phyloP scores from a whole-genome alignment of 257 asterid genomes.

The Misopates orontium region DNA sequence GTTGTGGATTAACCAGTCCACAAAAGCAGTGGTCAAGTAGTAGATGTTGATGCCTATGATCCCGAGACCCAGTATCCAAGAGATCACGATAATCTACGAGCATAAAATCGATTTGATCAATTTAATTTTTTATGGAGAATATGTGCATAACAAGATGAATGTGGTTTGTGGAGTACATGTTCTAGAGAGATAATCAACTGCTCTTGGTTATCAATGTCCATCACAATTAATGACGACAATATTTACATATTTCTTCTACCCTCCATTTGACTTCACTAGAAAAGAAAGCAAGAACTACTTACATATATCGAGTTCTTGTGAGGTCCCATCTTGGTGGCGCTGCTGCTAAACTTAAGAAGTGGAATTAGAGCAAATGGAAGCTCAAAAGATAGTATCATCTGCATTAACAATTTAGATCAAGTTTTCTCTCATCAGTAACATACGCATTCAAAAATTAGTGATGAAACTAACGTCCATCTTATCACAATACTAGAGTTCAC shows the following conservation, averaged over 20 bases:
- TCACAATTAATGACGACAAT: no score
- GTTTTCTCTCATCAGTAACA: background rate
- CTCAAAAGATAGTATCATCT: conserved; percentile 94
- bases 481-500: no score
- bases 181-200: no score
- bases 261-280: no score
- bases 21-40: conserved; percentile 63
- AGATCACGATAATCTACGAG: conserved; percentile 63
- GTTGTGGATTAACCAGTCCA: conserved; percentile 68
- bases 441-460: no score
- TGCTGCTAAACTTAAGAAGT: conserved; percentile 53
- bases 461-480: no score
- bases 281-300: conserved; percentile 27
- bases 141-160: no score
- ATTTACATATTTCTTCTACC: no score
- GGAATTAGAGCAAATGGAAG: conserved; percentile 70
- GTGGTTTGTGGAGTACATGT: no score
- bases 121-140: no score
- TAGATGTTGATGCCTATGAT: conserved; percentile 87
- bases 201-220: no score
- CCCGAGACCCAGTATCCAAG: conserved; percentile 79
- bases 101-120: background rate
- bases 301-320: conserved; percentile 76
- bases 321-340: conserved; percentile 58
- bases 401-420: background rate